Conservation (phyloP, 495 filamentous ascomycete species). For the Evansstolkia leycettana region DNA sequence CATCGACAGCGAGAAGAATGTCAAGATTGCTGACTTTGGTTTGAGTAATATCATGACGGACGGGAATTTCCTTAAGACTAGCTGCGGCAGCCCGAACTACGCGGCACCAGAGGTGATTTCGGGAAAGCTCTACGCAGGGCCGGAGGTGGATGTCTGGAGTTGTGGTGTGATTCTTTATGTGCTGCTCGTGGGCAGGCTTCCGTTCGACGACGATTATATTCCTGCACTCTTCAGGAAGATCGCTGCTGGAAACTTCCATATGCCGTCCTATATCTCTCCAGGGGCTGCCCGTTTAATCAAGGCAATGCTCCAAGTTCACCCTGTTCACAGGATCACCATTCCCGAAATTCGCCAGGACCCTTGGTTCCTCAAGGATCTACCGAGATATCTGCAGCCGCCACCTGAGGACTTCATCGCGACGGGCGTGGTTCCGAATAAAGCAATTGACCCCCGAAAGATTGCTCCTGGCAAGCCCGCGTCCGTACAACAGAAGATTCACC, state of each 20-base stretch:
- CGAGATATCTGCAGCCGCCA: conserved; percentile 76
- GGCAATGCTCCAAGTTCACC: conserved; percentile 90
- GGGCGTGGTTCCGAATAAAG: conserved; percentile 80
- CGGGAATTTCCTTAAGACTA: conserved; percentile 96
- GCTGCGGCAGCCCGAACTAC: conserved; percentile 96
- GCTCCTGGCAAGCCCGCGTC: conserved; percentile 63
- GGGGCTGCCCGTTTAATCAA: conserved; percentile 79
- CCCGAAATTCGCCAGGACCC: conserved; percentile 87
- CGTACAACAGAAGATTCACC: conserved; percentile 79
- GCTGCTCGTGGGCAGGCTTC: conserved; percentile 76
- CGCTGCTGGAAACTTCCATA: conserved; percentile 75
- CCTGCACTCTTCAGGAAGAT: conserved; percentile 81
- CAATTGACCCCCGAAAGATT: conserved; percentile 69
- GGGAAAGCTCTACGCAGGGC: conserved; percentile 93
- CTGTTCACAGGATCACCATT: conserved; percentile 84
- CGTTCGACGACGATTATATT: conserved; percentile 96
- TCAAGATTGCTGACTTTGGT: conserved; percentile 98
- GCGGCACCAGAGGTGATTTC: conserved; percentile 96
- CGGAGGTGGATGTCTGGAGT: conserved; percentile 98
- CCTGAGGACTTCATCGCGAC: conserved; percentile 88
- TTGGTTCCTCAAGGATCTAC: conserved; percentile 83
- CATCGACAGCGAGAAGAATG: conserved; percentile 85
- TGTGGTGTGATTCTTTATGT: conserved; percentile 98
- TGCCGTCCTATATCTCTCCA: conserved; percentile 75
- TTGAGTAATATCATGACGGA: conserved; percentile 99